phyloP scores from a whole-genome alignment of 805 yeast genomes.

The Cyberlindnera xylosilytica region DNA sequence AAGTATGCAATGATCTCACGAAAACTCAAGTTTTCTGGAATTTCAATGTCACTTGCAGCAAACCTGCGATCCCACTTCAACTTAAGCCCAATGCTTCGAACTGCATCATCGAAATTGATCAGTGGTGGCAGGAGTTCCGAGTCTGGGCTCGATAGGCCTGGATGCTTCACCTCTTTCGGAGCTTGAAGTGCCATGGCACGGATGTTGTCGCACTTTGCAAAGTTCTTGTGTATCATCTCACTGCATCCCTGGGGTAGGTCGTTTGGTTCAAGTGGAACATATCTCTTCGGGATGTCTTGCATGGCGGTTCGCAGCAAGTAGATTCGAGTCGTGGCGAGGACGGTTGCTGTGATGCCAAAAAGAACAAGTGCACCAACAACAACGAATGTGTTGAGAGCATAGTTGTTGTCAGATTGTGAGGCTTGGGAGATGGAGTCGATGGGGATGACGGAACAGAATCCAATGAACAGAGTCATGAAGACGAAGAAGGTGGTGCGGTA shows the following conservation, averaged over 20 bases:
- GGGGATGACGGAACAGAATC: conserved; percentile 68
- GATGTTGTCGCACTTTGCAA: conserved; percentile 41
- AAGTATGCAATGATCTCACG: conserved; percentile 40
- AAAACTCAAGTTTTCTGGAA: conserved; percentile 40
- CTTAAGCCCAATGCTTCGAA: conserved; percentile 58
- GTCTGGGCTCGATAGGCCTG: conserved; percentile 47
- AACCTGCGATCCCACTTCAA: conserved; percentile 46
- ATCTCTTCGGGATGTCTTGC: conserved; percentile 75
- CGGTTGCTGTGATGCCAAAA: conserved; percentile 47
- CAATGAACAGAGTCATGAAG: conserved; percentile 42
- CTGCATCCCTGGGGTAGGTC: conserved; percentile 53
- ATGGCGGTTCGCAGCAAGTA: conserved; percentile 54
- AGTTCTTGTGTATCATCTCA: conserved; percentile 36
- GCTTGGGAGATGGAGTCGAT: conserved; percentile 72
- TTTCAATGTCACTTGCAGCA: conserved; percentile 31
- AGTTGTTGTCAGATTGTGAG: conserved; percentile 50
- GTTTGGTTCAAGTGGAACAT: conserved; percentile 62
- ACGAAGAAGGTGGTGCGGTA: conserved; percentile 43
- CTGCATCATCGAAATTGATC: conserved; percentile 48
- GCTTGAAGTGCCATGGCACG: conserved; percentile 39
- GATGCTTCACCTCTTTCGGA: conserved; percentile 41
- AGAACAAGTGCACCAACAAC: conserved; percentile 69
- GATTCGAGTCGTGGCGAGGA: conserved; percentile 58
- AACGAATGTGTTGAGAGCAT: conserved; percentile 78
- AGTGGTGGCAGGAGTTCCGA: conserved; percentile 36